Percentiles rank a stretch among this genome's conserved stretches.
Evolutionary conservation across 768 basidiomycete species (phyloP).

Genomic region (Trametes meyenii): DNA sequence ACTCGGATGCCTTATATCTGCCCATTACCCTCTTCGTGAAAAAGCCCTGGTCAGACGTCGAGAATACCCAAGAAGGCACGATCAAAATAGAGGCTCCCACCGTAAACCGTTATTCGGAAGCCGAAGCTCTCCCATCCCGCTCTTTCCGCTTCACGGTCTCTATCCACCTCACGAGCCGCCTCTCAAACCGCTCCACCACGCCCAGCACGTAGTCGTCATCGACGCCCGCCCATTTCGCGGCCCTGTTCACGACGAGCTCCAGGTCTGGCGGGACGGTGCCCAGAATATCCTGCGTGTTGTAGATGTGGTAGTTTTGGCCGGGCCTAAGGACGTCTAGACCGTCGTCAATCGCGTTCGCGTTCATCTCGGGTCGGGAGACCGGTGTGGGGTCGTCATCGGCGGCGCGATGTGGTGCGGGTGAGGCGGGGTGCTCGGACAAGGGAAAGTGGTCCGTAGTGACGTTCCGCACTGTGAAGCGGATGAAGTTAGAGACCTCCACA

Average conservation of each 20-base stretch:
- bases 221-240: slow-evolving; percentile 59
- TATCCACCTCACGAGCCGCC: slow-evolving; percentile 59
- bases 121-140: background rate
- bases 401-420: background rate
- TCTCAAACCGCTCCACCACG: slow-evolving; percentile 69
- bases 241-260: slow-evolving; percentile 52
- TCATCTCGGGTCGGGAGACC: background rate
- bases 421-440: background rate
- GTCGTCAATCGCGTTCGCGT: slow-evolving; percentile 5
- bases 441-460: slow-evolving; percentile 27
- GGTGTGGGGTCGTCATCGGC: background rate
- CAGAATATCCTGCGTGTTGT: slow-evolving; percentile 64
- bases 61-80: background rate
- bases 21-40: no score
- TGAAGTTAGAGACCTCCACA: background rate
- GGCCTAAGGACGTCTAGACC: slow-evolving; percentile 40
- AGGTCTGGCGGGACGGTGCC: slow-evolving; percentile 60
- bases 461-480: slow-evolving; percentile 16
- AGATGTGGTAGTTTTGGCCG: slow-evolving; percentile 66
- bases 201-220: slow-evolving; percentile 50
- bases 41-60: no score
- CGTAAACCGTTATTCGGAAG: background rate
- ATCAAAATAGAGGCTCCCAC: background rate
- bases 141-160: slow-evolving; percentile 28
- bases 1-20: no score